phyloP scores from a whole-genome alignment of 1,284 basidiomycete genomes.

The Ustilago cynodontis region DNA sequence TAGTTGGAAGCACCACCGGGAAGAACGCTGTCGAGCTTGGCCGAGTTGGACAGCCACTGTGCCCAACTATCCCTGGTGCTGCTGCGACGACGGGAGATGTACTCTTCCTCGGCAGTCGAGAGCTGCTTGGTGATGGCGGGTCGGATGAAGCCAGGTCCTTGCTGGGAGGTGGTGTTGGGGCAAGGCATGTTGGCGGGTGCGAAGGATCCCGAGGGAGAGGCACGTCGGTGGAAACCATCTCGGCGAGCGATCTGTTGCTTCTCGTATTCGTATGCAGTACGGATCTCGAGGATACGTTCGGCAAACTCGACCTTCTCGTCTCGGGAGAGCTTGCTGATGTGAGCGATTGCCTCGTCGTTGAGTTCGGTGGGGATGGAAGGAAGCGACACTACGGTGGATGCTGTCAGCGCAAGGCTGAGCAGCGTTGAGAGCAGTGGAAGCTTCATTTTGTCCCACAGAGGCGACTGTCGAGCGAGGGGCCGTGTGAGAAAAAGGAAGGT shows the following conservation, averaged over 20 bases:
- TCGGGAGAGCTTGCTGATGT: conserved; percentile 31
- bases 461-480: background rate
- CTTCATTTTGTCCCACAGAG: conserved; percentile 23
- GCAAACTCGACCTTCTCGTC: conserved; percentile 27
- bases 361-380: conserved; percentile 35
- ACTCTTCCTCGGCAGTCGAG: conserved; percentile 48
- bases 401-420: conserved; percentile 19
- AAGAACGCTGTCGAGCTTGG: conserved; percentile 40
- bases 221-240: conserved; percentile 25
- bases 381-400: conserved; percentile 5
- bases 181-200: conserved; percentile 59
- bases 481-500: background rate
- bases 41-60: conserved; percentile 53
- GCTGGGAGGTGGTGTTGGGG: conserved; percentile 45
- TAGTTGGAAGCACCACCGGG: conserved; percentile 61
- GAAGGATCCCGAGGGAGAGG: conserved; percentile 53
- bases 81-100: conserved; percentile 47
- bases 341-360: conserved; percentile 25
- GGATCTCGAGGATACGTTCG: conserved; percentile 37
- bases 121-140: conserved; percentile 53
- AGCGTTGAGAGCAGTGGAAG: conserved; percentile 14
- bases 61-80: conserved; percentile 43
- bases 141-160: conserved; percentile 57
- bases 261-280: conserved; percentile 35
- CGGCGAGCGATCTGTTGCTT: conserved; percentile 20